Percentiles rank a stretch among this genome's conserved stretches.
phyloP scores from a whole-genome alignment of 371 early-diverging fungal species.

The Funneliformis caledonium region DNA sequence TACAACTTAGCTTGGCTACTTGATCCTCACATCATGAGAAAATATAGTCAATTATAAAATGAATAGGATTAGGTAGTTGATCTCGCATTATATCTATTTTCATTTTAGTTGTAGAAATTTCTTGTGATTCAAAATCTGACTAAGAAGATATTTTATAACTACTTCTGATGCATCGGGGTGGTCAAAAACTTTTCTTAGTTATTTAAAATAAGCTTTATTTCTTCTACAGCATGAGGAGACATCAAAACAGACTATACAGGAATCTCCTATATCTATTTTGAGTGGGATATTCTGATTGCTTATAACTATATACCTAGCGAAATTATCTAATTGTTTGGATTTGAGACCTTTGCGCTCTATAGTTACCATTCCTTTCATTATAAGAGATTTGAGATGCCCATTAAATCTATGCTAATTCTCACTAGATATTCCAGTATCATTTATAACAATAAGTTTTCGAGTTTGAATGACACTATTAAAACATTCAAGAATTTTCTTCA shows the following conservation, averaged over 20 bases:
- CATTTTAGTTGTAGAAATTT: not conserved
- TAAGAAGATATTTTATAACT: constrained; percentile 24
- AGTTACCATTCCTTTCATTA: constrained; percentile 1
- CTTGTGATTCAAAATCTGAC: not conserved
- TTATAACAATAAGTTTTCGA: not conserved
- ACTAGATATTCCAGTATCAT: too few species aligned
- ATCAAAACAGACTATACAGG: constrained; percentile 33
- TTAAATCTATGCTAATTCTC: not conserved
- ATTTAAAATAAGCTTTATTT: constrained; percentile 20
- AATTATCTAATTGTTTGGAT: constrained; percentile 9
- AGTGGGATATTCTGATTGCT: constrained; percentile 23
- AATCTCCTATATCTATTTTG: constrained; percentile 28
- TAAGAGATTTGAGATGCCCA: constrained; percentile 20
- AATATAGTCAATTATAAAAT: too few species aligned
- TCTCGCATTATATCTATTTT: too few species aligned
- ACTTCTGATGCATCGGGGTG: constrained; percentile 23
- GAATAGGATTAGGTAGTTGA: too few species aligned
- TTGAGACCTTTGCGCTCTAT: constrained; percentile 28
- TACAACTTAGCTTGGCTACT: too few species aligned
- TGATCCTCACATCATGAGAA: too few species aligned
- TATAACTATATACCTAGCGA: constrained; percentile 16
- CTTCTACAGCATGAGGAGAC: constrained; percentile 21
- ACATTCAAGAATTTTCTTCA: not conserved
- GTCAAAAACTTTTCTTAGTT: constrained; percentile 7
- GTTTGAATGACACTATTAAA: constrained; percentile 1